A percentile compares a stretch with the other conserved stretches of the same genome.
phyloP scores from a whole-genome alignment of 2,329 filamentous ascomycete species.

The Cladosporium sp. region DNA sequence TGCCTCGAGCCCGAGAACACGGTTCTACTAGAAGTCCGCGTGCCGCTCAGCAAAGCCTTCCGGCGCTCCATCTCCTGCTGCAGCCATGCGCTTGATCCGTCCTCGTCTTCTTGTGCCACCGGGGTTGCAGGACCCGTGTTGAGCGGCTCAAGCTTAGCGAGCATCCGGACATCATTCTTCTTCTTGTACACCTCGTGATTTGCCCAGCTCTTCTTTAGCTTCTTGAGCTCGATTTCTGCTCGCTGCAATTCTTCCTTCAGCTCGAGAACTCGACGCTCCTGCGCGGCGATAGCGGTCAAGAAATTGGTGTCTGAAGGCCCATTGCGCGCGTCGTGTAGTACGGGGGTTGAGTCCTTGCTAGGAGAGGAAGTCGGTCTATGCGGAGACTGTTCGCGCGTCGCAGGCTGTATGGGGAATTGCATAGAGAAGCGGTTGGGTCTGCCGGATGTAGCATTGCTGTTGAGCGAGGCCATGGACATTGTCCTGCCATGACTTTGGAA shows the following conservation, averaged over 20 bases:
- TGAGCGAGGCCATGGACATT: constrained; percentile 22
- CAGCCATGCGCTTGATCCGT: constrained; percentile 41
- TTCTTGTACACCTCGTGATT: constrained; percentile 73
- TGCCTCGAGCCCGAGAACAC: constrained; percentile 61
- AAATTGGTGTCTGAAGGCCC: constrained; percentile 50
- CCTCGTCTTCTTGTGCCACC: constrained; percentile 41
- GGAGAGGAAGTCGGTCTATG: constrained; percentile 30
- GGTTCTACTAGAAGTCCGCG: constrained; percentile 48
- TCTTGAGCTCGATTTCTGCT: constrained; percentile 71
- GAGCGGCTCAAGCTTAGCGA: constrained; percentile 57
- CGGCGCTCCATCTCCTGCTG: constrained; percentile 67
- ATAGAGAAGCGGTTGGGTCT: constrained; percentile 44
- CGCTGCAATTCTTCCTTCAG: constrained; percentile 81
- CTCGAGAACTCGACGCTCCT: constrained; percentile 87
- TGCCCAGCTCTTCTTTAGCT: constrained; percentile 80
- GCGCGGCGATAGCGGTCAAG: constrained; percentile 83
- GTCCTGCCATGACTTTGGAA: constrained; percentile 28
- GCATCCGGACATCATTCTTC: constrained; percentile 59
- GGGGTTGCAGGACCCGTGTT: constrained; percentile 36
- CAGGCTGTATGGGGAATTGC: constrained; percentile 46
- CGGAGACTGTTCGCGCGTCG: constrained; percentile 24
- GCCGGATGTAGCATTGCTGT: constrained; percentile 7
- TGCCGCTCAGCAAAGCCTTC: constrained; percentile 58
- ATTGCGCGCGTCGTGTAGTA: constrained; percentile 26
- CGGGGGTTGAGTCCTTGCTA: constrained; percentile 25